phyloP scores from a whole-genome alignment of 2,329 filamentous ascomycete species.

The Neoascochyta sp. region DNA sequence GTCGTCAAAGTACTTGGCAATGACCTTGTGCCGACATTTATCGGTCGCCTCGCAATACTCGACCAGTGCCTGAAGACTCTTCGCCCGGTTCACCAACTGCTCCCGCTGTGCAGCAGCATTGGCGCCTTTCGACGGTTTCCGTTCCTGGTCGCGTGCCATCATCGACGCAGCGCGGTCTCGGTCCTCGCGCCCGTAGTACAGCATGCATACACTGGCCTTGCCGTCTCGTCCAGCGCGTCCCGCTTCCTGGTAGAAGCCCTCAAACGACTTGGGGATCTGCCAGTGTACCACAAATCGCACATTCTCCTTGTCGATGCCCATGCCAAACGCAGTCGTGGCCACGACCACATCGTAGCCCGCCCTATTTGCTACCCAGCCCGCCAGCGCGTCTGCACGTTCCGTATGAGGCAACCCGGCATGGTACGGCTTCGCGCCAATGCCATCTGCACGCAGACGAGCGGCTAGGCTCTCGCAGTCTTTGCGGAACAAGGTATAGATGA shows the following conservation, averaged over 20 bases:
- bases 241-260: conserved; percentile 94
- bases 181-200: conserved; percentile 89
- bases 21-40: conserved; percentile 63
- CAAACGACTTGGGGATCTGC: conserved; percentile 89
- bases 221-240: conserved; percentile 87
- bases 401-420: conserved; percentile 64
- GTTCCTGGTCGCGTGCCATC: conserved; percentile 48
- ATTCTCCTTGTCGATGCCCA: conserved; percentile 95
- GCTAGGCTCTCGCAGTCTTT: conserved; percentile 72
- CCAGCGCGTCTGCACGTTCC: conserved; percentile 67
- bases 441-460: conserved; percentile 60
- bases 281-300: conserved; percentile 95
- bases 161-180: conserved; percentile 65
- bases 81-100: conserved; percentile 40
- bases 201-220: conserved; percentile 78
- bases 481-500: conserved; percentile 74
- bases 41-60: conserved; percentile 76
- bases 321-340: conserved; percentile 92
- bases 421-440: conserved; percentile 70
- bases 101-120: conserved; percentile 32
- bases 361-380: conserved; percentile 68
- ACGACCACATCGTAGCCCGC: conserved; percentile 86
- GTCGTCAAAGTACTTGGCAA: conserved; percentile 39
- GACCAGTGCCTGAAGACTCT: conserved; percentile 57
- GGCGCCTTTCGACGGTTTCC: conserved; percentile 46